Evolutionary conservation across 192 early-diverging fungal genomes (phyloP).

Genomic region (Coemansia sp.): DNA sequence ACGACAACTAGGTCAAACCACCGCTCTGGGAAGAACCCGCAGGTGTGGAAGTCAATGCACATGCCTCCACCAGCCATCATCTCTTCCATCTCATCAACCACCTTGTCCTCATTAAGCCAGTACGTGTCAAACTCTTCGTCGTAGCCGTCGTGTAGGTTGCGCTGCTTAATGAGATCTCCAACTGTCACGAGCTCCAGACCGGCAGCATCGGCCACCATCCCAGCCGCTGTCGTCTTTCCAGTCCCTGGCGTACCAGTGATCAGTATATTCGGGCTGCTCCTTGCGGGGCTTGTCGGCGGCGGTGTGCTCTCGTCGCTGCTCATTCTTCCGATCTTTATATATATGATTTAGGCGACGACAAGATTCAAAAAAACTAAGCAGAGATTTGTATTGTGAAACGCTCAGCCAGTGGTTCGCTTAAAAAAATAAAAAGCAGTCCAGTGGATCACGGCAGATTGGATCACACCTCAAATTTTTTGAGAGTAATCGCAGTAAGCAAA

Average conservation of each 20-base stretch:
- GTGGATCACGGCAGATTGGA: not conserved
- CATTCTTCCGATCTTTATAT: slow-evolving; percentile 11
- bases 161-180: slow-evolving; percentile 85
- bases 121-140: slow-evolving; percentile 87
- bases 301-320: slow-evolving; percentile 17
- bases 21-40: slow-evolving; percentile 95
- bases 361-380: not conserved
- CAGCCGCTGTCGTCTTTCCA: slow-evolving; percentile 79
- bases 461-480: not conserved
- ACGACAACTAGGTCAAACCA: slow-evolving; percentile 98
- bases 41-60: slow-evolving; percentile 94
- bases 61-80: slow-evolving; percentile 79
- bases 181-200: slow-evolving; percentile 84
- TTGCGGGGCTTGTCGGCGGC: slow-evolving; percentile 23
- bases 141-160: slow-evolving; percentile 83
- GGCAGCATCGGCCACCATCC: slow-evolving; percentile 77
- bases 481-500: not conserved
- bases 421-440: not conserved
- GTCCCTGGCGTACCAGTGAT: slow-evolving; percentile 88
- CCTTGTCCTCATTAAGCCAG: slow-evolving; percentile 92
- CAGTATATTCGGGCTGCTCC: slow-evolving; percentile 73
- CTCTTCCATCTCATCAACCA: slow-evolving; percentile 91
- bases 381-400: not conserved
- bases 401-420: not conserved
- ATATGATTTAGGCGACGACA: not conserved